phyloP scores from a whole-genome alignment of 257 asterid genomes.

The Solanum piurae region DNA sequence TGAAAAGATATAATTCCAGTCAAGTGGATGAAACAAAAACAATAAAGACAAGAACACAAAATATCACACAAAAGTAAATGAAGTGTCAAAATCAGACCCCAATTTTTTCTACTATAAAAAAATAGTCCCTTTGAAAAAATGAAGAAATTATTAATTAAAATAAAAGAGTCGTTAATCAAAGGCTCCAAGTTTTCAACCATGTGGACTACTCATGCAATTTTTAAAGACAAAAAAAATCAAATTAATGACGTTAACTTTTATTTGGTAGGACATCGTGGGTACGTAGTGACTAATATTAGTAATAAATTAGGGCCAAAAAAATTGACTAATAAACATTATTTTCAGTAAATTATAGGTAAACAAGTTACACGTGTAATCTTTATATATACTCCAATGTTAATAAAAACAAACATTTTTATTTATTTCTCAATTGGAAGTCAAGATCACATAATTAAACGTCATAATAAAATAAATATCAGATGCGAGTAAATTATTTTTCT shows the following conservation, averaged over 20 bases:
- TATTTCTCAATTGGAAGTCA: not conserved
- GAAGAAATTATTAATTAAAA: not conserved
- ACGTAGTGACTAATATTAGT: not conserved
- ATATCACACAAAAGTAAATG: not conserved
- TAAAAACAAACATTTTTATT: too few species aligned
- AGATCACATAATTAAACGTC: not conserved
- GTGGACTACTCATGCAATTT: not conserved
- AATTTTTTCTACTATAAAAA: not conserved
- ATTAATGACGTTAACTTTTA: not conserved
- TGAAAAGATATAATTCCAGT: not conserved
- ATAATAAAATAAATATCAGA: not conserved
- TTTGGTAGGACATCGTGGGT: not conserved
- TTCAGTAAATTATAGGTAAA: not conserved
- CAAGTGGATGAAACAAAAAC: not conserved
- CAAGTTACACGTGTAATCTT: not conserved
- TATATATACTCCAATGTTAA: not conserved
- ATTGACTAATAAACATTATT: not conserved
- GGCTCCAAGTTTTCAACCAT: not conserved
- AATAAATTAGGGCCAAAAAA: not conserved
- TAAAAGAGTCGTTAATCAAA: not conserved
- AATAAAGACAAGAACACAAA: not conserved
- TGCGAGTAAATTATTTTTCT: not conserved
- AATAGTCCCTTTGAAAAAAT: not conserved
- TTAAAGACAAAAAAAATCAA: not conserved
- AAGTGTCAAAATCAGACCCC: not conserved